Percentiles rank a stretch among this genome's conserved stretches.
phyloP scores from a whole-genome alignment of 1,284 basidiomycete genomes.

The Apiotrichum domesticum region DNA sequence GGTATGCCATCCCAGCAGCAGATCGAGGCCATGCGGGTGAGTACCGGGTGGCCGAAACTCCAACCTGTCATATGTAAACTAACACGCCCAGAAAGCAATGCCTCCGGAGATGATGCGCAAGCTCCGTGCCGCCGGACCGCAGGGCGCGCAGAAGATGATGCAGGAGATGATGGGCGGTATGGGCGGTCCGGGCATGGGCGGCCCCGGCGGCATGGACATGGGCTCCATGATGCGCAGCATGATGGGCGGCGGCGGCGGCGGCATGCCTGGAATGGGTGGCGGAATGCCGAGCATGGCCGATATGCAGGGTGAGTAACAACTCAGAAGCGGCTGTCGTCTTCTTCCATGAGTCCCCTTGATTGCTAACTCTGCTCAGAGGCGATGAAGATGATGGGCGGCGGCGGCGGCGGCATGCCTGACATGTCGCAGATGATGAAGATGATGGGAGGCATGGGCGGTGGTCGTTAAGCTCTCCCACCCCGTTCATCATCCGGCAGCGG shows the following conservation, averaged over 20 bases:
- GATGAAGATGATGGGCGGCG: conserved; percentile 59
- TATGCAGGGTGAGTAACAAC: conserved; percentile 40
- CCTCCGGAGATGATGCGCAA: conserved; percentile 83
- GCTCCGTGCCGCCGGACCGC: conserved; percentile 63
- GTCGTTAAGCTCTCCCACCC: too few relatives aligned
- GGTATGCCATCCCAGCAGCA: conserved; percentile 88
- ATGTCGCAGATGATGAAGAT: conserved; percentile 31
- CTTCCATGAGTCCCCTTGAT: too few relatives aligned
- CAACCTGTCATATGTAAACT: conserved; percentile 16
- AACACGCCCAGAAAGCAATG: conserved; percentile 61
- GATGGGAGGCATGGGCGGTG: conserved; percentile 44
- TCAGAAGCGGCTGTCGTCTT: too few relatives aligned
- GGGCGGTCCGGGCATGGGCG: conserved; percentile 22
- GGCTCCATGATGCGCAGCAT: conserved; percentile 47
- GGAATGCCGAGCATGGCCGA: conserved; percentile 43
- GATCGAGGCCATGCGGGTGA: conserved; percentile 81
- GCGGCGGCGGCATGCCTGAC: conserved; percentile 46
- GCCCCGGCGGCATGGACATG: conserved; percentile 46
- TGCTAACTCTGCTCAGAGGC: conserved; percentile 49
- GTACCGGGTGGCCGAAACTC: background rate
- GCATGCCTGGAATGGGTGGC: conserved; percentile 17
- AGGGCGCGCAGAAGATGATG: conserved; percentile 93
- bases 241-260: conserved; percentile 43
- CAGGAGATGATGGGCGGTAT: conserved; percentile 84
- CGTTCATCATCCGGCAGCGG: too few relatives aligned